Evolutionary conservation across 176 grass and related monocot species (phyloP).

Genomic region (Oryza punctata): DNA sequence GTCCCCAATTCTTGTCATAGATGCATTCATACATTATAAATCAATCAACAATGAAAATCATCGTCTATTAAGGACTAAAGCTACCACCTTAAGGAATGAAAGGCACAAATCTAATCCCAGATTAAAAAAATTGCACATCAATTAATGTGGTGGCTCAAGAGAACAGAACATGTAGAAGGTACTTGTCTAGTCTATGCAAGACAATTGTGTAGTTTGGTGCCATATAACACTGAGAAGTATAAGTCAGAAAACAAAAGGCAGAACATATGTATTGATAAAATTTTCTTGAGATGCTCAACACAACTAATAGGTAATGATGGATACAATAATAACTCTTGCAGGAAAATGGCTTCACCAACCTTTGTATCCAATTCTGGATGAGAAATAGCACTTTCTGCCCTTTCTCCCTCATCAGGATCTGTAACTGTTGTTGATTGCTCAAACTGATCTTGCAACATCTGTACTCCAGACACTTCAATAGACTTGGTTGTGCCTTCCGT

Average conservation of each 20-base stretch:
- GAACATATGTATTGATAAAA: neutral
- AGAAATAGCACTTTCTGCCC: conserved; percentile 12
- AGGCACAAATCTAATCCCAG: neutral
- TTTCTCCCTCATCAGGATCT: conserved; percentile 12
- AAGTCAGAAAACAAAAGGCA: neutral
- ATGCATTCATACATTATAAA: neutral
- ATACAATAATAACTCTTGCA: conserved; percentile 15
- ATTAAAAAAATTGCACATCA: neutral
- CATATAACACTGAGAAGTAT: neutral
- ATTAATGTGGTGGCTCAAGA: neutral
- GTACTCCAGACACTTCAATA: conserved; percentile 8
- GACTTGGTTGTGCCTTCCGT: conserved; percentile 20
- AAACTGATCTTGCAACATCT: too few species aligned
- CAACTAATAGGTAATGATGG: neutral
- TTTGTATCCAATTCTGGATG: conserved; percentile 23
- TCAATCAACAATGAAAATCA: neutral
- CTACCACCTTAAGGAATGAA: neutral
- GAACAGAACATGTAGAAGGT: neutral
- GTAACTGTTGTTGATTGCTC: too few species aligned
- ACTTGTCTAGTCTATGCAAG: neutral
- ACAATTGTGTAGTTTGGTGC: neutral
- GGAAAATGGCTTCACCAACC: conserved; percentile 36
- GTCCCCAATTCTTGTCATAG: neutral
- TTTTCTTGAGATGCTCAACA: neutral
- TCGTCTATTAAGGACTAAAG: neutral